phyloP scores from a whole-genome alignment of 441 rosid genomes.

The Hypseocharis bilobata region DNA sequence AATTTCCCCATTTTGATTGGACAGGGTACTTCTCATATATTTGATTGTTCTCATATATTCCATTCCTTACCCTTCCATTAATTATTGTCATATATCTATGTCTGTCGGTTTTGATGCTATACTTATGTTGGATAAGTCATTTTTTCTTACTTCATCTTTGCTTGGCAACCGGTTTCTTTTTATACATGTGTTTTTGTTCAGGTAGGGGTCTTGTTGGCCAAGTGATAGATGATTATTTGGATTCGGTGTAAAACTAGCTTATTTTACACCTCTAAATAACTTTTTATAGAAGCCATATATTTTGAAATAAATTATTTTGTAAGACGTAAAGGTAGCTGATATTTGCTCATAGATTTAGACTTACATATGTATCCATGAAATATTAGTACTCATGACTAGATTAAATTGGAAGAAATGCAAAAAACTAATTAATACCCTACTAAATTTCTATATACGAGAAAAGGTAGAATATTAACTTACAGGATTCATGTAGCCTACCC shows the following conservation, averaged over 20 bases:
- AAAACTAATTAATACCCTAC: background rate
- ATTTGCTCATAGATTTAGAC: background rate
- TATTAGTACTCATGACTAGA: background rate
- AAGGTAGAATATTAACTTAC: background rate
- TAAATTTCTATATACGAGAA: background rate
- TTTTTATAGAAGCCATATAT: too few species aligned
- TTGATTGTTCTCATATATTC: background rate
- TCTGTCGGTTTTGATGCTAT: background rate
- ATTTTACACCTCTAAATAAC: background rate
- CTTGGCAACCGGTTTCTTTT: background rate
- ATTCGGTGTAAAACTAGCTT: background rate
- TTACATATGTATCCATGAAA: background rate
- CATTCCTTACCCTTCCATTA: background rate
- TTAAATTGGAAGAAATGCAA: background rate
- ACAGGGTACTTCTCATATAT: slow-evolving; percentile 54
- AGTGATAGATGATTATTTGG: background rate
- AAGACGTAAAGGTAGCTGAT: background rate
- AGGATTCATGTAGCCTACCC: background rate
- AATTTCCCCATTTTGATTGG: slow-evolving; percentile 80
- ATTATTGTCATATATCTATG: background rate
- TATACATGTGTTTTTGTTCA: background rate
- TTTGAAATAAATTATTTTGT: background rate
- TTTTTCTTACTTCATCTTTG: background rate
- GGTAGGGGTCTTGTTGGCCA: background rate
- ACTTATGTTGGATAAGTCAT: background rate